Evolutionary conservation across 192 early-diverging fungal species (phyloP), one percentile per base, ranked within the genome.

Genomic region (Coemansia sp.): DNA sequence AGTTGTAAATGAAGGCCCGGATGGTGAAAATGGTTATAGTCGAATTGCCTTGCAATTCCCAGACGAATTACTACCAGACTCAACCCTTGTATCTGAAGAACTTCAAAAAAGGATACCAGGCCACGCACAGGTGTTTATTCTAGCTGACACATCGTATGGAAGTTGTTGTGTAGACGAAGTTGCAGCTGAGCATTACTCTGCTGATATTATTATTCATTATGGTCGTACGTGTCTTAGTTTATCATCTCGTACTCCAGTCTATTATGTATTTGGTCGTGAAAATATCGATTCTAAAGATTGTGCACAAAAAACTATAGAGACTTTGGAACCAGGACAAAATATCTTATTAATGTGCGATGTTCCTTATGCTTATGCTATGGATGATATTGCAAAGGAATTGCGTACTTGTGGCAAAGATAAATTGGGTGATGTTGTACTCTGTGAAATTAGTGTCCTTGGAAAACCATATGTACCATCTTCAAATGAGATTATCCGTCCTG

Each of bases 81-180:
- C 95, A 1, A 86, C 88, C 2, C 61, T 81, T 11, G 87, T 98
- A 0, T 85, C 87, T 0, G 63, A 63, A 3, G 51, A 73, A 33
- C 75, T 97, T 57, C 68, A 80, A 30, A 27, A 27, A 27, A 27
- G 27, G 27, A 27, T 27, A 2, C 27, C 2, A 2, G 63, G 57
- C n/a, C 71, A 69, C 4, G 27, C 61, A 6, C 65, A 80, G 2
- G 65, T 94, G 46, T 96, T 88, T 72, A 85, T 97, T 24, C 76
- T 99, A 30, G 97, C 92, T 19, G 97, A 99, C 67, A 98, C 97
- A 0, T 94, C 96, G 17, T 96, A 94, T 68, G 97, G 97, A 68
- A 93, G 93, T 75, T 99, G 97, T 75, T 99, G 97, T 73, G 94
- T 97, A 1, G 97, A 99, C 72, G 94, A 96, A 67, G 90, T 99